Base-by-base conservation (phyloP, 2,329 filamentous ascomycete genomes). In the Exophiala lecanii-corni region DNA sequence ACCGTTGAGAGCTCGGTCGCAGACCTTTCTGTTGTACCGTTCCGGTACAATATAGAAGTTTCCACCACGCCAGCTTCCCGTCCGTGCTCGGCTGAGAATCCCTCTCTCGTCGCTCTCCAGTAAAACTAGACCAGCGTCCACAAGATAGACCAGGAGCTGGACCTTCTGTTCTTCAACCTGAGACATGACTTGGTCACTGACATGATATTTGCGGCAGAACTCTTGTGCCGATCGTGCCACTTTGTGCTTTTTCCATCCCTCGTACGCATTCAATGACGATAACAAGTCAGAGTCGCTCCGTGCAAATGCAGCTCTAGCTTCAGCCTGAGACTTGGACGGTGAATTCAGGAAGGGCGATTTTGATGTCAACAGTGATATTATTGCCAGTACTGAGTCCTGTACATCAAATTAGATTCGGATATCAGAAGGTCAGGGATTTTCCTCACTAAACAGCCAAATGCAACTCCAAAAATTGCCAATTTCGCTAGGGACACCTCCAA, bases 101-200 rank as follows among this genome's bases (percentile, higher is more conserved):
- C 20, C 32, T 39, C 35, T 45, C 35, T 48, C 47, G 16, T 47
- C 53, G 10, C 20, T 28, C 75, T 59, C 79, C 76, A 54, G 81
- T 82, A 9, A 78, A 4, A 97, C 68, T 51, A 96, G 85, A 0
- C 88, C 87, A 1, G 89, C 86, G 56, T 97, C 92, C 5, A 84
- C 84, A 1, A 98, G 74, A 0, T 87, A 85, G 2, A 86, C 82
- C 1, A 96, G 73, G 0, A 98, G 78, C 58, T 98, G 92, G 5
- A 86, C 85, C 65, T 97, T 98, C 40, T 97, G 75, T 56, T 98
- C 92, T 62, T 98, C 92, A 51, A 98, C 95, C 51, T 92, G 94
- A 35, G 81, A 74, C 3, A 98, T 74, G 3, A 87, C 92, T 61
- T 94, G 89, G n/a, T 84, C 76, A 48, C 83, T 91, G 39, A 98